Conservation (phyloP, 345 rosid genomes). For the Euphorbia peplus region DNA sequence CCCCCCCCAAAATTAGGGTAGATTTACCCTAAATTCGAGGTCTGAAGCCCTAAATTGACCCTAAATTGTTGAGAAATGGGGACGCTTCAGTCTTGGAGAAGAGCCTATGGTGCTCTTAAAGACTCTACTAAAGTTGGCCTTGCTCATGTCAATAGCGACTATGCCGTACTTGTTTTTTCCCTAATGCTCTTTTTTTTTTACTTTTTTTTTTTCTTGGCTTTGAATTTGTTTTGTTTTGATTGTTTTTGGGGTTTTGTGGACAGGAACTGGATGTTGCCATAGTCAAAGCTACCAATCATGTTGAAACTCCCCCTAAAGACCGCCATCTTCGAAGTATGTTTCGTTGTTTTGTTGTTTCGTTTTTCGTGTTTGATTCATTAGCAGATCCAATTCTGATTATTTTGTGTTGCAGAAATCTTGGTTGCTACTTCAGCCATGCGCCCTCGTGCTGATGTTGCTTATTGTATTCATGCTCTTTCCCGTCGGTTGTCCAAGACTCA, state of each 20-base stretch:
- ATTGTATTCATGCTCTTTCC: slow-evolving; percentile 78
- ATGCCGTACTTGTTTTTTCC: slow-evolving; percentile 49
- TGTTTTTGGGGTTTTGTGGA: slow-evolving; percentile 6
- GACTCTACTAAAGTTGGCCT: slow-evolving; percentile 99
- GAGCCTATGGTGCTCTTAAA: slow-evolving; percentile 93
- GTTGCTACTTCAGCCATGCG: slow-evolving; percentile 68
- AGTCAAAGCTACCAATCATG: slow-evolving; percentile 96
- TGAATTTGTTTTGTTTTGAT: no score
- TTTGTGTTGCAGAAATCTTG: slow-evolving; percentile 50
- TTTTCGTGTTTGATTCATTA: neutral
- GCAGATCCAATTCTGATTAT: slow-evolving; percentile 35
- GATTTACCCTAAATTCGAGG: no score
- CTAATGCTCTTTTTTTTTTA: neutral
- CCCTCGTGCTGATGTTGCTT: slow-evolving; percentile 91
- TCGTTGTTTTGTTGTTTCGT: neutral
- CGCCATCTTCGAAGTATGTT: slow-evolving; percentile 83
- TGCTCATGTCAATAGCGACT: slow-evolving; percentile 98
- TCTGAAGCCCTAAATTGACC: neutral
- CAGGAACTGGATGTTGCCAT: slow-evolving; percentile 98
- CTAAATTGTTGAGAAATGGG: slow-evolving; percentile 45
- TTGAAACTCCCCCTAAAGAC: slow-evolving; percentile 97
- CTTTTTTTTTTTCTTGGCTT: neutral
- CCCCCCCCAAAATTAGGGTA: no score
- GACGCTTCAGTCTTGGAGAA: slow-evolving; percentile 93
- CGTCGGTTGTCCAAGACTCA: slow-evolving; percentile 80